These are phyloP conservation scores for Trichoderma koningii DNA, from an alignment of 2,329 filamentous ascomycete genomes.

Conservation along the genomic window DNA sequence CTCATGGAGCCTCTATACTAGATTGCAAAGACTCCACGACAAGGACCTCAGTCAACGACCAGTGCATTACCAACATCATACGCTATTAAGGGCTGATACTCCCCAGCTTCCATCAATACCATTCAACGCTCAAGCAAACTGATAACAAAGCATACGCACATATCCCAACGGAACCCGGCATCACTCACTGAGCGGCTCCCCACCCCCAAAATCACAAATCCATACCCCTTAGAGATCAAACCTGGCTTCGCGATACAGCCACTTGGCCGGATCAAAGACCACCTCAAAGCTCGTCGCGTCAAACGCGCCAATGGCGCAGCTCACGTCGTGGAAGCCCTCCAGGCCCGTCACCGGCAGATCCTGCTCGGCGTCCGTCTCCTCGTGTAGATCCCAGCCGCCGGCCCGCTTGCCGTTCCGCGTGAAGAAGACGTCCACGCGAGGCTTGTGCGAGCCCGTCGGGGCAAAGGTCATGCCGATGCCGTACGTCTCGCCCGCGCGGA, in stretches of 20 bases:
- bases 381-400: constrained; percentile 71
- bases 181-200: not conserved
- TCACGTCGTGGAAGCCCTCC: constrained; percentile 70
- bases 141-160: not conserved
- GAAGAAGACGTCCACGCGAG: constrained; percentile 58
- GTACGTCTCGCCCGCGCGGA: constrained; percentile 65
- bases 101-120: too few relatives aligned
- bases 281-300: constrained; percentile 69
- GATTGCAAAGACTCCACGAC: too few relatives aligned
- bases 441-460: constrained; percentile 37
- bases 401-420: constrained; percentile 64
- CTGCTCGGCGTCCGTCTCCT: constrained; percentile 67
- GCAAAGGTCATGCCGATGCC: constrained; percentile 71
- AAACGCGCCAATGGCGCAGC: constrained; percentile 70
- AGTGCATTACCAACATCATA: not conserved
- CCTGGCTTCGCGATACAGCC: constrained; percentile 50
- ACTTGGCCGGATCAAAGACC: constrained; percentile 60
- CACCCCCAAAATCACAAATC: not conserved
- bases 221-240: constrained; percentile 26
- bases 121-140: too few relatives aligned
- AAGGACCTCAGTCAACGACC: too few relatives aligned
- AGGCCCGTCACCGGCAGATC: constrained; percentile 66
- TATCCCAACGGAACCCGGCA: not conserved
- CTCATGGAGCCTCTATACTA: too few relatives aligned
- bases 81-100: not conserved